phyloP scores from a whole-genome alignment of 108 stramenopile genomes.

The Fistulifera solaris region DNA sequence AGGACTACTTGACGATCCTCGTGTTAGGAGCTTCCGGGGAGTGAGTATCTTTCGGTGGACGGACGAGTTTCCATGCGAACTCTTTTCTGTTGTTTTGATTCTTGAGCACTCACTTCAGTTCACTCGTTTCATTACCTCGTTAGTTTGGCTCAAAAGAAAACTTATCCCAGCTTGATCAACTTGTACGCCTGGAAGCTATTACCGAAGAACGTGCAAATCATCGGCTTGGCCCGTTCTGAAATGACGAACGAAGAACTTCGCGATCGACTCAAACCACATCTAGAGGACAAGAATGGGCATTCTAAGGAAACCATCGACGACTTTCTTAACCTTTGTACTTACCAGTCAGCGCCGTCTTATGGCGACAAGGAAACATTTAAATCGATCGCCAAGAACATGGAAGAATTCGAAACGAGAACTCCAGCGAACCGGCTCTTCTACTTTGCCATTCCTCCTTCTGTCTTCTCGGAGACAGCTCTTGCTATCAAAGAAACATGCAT shows the following conservation, averaged over 20 bases:
- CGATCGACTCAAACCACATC: constrained; percentile 58
- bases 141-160: constrained; percentile 97
- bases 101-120: too few relatives aligned
- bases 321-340: constrained; percentile 69
- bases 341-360: constrained; percentile 70
- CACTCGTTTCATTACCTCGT: constrained; percentile 27
- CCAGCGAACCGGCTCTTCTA: constrained; percentile 81
- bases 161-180: constrained; percentile 85
- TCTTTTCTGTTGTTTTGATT: too few relatives aligned
- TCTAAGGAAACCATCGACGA: constrained; percentile 37
- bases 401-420: constrained; percentile 25
- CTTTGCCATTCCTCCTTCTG: constrained; percentile 95
- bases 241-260: constrained; percentile 79
- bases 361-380: constrained; percentile 73
- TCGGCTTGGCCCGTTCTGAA: constrained; percentile 87
- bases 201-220: constrained; percentile 59
- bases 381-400: constrained; percentile 21
- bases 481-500: constrained; percentile 70
- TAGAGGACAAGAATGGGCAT: constrained; percentile 25
- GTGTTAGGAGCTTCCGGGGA: too few relatives aligned
- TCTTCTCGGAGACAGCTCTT: constrained; percentile 80
- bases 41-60: too few relatives aligned
- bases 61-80: too few relatives aligned
- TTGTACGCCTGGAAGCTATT: constrained; percentile 72
- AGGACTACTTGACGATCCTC: too few relatives aligned